Percentiles rank a stretch among this genome's conserved stretches.
phyloP scores from a whole-genome alignment of 257 asterid species.

The Plantago major region DNA sequence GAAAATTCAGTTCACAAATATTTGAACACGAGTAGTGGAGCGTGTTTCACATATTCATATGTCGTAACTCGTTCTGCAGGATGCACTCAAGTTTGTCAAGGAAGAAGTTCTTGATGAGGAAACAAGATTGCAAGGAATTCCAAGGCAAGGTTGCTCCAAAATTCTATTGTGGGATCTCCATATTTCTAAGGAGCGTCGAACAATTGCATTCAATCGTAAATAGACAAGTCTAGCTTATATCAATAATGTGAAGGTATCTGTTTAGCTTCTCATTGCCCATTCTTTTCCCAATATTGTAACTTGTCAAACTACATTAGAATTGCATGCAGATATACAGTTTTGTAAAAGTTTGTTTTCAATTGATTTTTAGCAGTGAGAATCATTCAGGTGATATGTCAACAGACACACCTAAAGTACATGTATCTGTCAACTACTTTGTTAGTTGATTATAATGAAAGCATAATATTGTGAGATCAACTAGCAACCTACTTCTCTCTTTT shows the following conservation, averaged over 20 bases:
- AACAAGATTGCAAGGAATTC: conserved; percentile 73
- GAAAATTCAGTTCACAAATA: background rate
- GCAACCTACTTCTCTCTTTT: too few species aligned
- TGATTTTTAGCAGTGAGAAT: background rate
- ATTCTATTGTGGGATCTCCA: conserved; percentile 66
- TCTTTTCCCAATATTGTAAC: conserved; percentile 6
- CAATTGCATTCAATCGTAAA: background rate
- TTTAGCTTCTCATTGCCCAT: conserved; percentile 1
- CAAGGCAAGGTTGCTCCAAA: conserved; percentile 62
- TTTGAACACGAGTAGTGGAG: background rate
- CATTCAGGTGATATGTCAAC: conserved; percentile 7
- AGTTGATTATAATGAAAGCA: background rate
- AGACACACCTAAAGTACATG: background rate
- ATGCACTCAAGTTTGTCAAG: conserved; percentile 63
- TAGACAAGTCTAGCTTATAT: background rate
- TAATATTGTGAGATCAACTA: too few species aligned
- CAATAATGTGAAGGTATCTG: conserved; percentile 3
- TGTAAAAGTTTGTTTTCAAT: conserved; percentile 9
- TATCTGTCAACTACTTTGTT: background rate
- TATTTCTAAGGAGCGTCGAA: conserved; percentile 18
- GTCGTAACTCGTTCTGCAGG: conserved; percentile 33
- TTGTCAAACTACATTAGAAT: conserved; percentile 3
- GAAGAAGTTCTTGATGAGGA: conserved; percentile 90
- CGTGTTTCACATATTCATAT: background rate
- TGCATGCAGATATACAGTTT: conserved; percentile 1